Percentiles rank a stretch among this genome's conserved stretches.
phyloP scores from a whole-genome alignment of 257 asterid species.

The Verbena officinalis region DNA sequence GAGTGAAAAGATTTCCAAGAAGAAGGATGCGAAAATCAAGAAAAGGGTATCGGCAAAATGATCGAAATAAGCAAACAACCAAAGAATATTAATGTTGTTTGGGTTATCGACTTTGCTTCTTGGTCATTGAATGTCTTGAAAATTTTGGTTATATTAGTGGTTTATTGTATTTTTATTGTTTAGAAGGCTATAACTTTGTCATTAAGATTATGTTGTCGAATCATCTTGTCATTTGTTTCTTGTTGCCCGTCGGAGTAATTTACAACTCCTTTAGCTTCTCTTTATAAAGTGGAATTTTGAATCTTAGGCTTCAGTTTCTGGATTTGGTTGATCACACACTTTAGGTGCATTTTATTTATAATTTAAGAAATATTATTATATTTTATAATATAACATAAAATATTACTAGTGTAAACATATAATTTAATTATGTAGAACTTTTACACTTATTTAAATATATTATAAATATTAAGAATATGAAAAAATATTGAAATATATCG shows the following conservation, averaged over 20 bases:
- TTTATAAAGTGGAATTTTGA: constrained; percentile 5
- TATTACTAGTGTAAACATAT: too few species aligned
- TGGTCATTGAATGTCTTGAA: neutral
- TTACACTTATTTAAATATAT: too few species aligned
- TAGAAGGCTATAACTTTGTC: constrained; percentile 22
- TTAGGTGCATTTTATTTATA: too few species aligned
- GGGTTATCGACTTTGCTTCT: neutral
- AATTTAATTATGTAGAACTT: too few species aligned
- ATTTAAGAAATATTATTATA: too few species aligned
- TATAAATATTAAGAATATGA: too few species aligned
- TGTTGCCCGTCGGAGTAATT: neutral
- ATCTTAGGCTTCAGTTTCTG: too few species aligned
- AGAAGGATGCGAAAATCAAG: constrained; percentile 47
- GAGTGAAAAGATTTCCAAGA: constrained; percentile 33
- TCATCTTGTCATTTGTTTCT: constrained; percentile 7
- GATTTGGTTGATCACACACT: too few species aligned
- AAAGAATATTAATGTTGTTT: neutral
- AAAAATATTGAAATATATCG: too few species aligned
- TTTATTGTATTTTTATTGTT: constrained; percentile 26
- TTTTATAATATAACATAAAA: too few species aligned
- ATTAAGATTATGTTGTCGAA: constrained; percentile 24
- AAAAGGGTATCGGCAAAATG: constrained; percentile 29
- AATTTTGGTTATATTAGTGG: constrained; percentile 25
- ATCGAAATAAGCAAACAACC: constrained; percentile 6
- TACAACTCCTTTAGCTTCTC: neutral